phyloP scores from a whole-genome alignment of 2,329 filamentous ascomycete species.

The Trichophyton rubrum region DNA sequence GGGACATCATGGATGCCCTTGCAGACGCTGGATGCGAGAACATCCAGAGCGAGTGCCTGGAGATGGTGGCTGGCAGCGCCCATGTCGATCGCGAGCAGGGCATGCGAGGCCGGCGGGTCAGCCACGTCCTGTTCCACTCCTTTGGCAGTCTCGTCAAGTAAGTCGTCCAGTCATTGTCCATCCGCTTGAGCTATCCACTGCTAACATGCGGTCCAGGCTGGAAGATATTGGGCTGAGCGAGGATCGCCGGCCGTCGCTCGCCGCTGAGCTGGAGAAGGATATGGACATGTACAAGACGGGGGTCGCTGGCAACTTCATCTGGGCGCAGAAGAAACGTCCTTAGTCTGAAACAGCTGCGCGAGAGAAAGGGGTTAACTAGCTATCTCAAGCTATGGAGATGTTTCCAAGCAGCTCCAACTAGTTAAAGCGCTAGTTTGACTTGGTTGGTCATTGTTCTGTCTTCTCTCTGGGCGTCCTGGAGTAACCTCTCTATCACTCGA shows the following conservation, averaged over 20 bases:
- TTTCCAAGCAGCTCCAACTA: no score
- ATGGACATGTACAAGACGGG: conserved; percentile 4
- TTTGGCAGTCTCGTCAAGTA: conserved; percentile 1
- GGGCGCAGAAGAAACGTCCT: no score
- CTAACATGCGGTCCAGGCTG: neutral
- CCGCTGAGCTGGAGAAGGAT: neutral
- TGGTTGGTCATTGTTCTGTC: no score
- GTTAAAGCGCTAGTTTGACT: no score
- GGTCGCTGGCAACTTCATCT: neutral
- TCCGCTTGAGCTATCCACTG: no score
- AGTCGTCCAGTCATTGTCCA: neutral
- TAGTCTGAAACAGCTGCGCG: no score
- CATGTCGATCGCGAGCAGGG: neutral
- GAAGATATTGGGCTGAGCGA: conserved; percentile 1
- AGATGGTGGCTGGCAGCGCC: neutral
- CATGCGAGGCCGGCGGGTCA: neutral
- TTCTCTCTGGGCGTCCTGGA: no score
- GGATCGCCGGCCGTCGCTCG: neutral
- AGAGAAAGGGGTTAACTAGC: no score
- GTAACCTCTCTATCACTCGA: no score
- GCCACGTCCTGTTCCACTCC: neutral
- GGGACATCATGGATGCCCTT: neutral
- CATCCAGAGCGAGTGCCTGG: neutral
- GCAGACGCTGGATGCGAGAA: neutral
- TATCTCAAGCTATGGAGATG: no score